phyloP scores from a whole-genome alignment of 2,329 filamentous ascomycete species.

The Myriosclerotinia duriaeana region DNA sequence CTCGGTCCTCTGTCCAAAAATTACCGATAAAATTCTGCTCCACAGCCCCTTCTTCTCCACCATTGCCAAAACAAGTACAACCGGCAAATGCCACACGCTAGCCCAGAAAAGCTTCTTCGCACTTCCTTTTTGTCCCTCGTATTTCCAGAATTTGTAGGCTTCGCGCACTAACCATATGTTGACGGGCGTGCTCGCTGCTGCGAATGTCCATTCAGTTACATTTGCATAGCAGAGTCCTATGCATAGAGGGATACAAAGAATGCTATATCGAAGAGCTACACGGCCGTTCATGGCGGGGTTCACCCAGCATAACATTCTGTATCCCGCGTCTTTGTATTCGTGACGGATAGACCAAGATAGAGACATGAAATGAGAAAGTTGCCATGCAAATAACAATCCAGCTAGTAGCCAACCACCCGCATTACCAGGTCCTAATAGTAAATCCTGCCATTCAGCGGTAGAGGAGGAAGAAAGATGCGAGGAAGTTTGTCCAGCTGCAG shows the following conservation, averaged over 20 bases:
- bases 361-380: constrained; percentile 97
- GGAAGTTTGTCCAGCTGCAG: constrained; percentile 84
- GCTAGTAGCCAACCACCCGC: constrained; percentile 88
- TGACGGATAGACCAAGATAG: constrained; percentile 84
- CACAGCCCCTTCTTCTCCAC: constrained; percentile 92
- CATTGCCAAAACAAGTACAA: constrained; percentile 84
- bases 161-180: constrained; percentile 84
- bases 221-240: constrained; percentile 73
- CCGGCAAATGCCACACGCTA: constrained; percentile 92
- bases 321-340: constrained; percentile 74
- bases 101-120: constrained; percentile 93
- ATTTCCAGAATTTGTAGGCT: constrained; percentile 77
- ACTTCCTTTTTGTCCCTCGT: constrained; percentile 74
- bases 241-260: constrained; percentile 85
- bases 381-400: constrained; percentile 85
- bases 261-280: constrained; percentile 82
- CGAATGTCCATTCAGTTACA: constrained; percentile 83
- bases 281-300: constrained; percentile 83
- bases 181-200: constrained; percentile 74
- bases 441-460: constrained; percentile 72
- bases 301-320: constrained; percentile 78
- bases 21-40: constrained; percentile 73
- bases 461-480: constrained; percentile 62
- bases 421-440: constrained; percentile 68
- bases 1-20: constrained; percentile 59